phyloP scores from a whole-genome alignment of 1,139 yeast species.

The Debaryomycetaceae sp. region DNA sequence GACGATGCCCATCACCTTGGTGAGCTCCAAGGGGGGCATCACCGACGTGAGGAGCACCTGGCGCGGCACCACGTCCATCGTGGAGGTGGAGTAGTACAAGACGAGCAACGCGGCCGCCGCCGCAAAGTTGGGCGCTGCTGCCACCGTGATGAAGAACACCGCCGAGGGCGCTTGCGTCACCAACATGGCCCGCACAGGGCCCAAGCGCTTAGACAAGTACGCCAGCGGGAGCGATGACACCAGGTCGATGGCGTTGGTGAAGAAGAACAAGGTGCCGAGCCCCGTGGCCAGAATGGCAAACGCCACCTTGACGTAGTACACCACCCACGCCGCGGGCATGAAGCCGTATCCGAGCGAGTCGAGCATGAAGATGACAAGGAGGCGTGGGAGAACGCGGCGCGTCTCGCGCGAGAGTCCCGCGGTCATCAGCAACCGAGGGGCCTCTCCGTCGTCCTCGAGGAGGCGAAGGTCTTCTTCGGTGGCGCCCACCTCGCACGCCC shows the following conservation, averaged over 20 bases:
- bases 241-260: conserved; percentile 56
- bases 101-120: conserved; percentile 50
- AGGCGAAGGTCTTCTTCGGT: conserved; percentile 8
- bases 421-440: background rate
- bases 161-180: conserved; percentile 81
- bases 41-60: conserved; percentile 72
- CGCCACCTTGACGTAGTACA: conserved; percentile 59
- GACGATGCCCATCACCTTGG: conserved; percentile 79
- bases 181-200: conserved; percentile 76
- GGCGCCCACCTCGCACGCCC: conserved; percentile 46
- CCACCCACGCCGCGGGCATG: conserved; percentile 85
- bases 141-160: conserved; percentile 41
- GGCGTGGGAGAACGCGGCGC: conserved; percentile 30
- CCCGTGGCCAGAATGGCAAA: conserved; percentile 39
- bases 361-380: conserved; percentile 54
- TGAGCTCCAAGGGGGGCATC: conserved; percentile 58
- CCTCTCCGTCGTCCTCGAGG: conserved; percentile 6
- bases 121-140: conserved; percentile 17
- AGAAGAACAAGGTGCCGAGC: conserved; percentile 53
- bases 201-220: conserved; percentile 57
- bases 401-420: conserved; percentile 29
- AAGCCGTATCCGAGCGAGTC: conserved; percentile 88
- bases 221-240: conserved; percentile 70
- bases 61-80: conserved; percentile 91
- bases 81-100: conserved; percentile 51